These are phyloP conservation scores for Leccinum griseonigrum DNA, from an alignment of 1,284 basidiomycete species.

Conservation along the genomic window DNA sequence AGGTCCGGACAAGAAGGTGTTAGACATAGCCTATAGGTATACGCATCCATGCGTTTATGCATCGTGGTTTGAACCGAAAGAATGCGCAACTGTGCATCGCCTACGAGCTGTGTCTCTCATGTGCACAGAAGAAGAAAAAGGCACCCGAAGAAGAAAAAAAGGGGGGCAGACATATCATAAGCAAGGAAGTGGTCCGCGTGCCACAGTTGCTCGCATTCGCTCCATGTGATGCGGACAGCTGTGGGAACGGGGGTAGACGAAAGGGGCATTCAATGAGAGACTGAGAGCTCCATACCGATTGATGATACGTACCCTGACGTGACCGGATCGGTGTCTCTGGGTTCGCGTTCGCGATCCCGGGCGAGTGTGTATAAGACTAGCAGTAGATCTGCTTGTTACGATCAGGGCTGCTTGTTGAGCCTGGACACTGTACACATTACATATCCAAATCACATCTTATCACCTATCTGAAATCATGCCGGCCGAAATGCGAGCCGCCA, in stretches of 20 bases:
- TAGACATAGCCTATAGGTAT: not conserved
- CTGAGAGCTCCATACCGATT: not conserved
- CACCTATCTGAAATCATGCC: no score
- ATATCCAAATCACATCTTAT: no score
- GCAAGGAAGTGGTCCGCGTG: conserved; percentile 5
- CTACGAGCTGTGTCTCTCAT: conserved; percentile 10
- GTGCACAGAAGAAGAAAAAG: not conserved
- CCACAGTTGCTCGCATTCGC: not conserved
- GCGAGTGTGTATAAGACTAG: conserved; percentile 1
- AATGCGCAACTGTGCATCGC: not conserved
- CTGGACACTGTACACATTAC: no score
- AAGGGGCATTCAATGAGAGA: conserved; percentile 4
- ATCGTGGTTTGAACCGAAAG: not conserved
- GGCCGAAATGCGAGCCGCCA: no score
- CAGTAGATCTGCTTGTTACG: no score
- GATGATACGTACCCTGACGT: conserved; percentile 3
- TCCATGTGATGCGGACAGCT: conserved; percentile 15
- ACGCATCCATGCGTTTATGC: conserved; percentile 8
- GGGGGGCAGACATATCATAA: no score
- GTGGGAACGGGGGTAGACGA: conserved; percentile 11
- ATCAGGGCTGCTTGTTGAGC: no score
- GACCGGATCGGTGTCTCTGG: conserved; percentile 9
- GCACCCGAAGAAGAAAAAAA: not conserved
- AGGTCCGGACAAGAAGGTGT: conserved; percentile 16
- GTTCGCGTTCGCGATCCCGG: conserved; percentile 1